Percentiles rank a stretch among this genome's conserved stretches.
Evolutionary conservation across 2,329 filamentous ascomycete species (phyloP).

Genomic region (Amylocarpus encephaloides): DNA sequence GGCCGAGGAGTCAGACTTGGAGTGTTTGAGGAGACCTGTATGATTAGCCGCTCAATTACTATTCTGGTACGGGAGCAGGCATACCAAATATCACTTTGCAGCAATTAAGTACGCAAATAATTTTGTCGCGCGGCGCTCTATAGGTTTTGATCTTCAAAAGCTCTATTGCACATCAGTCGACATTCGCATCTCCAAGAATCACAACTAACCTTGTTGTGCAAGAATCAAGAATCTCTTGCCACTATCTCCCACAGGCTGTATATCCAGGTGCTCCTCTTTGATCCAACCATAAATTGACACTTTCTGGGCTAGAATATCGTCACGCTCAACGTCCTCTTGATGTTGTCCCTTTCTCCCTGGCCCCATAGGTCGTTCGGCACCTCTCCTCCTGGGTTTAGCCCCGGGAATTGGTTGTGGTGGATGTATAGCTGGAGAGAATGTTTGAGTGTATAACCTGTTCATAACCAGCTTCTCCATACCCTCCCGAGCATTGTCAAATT

Average conservation of each 20-base stretch:
- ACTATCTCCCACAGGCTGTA: slow-evolving; percentile 75
- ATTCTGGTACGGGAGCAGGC: slow-evolving; percentile 19
- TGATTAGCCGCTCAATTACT: slow-evolving; percentile 16
- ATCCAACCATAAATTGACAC: slow-evolving; percentile 97
- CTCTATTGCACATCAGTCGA: slow-evolving; percentile 46
- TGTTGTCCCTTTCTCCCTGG: slow-evolving; percentile 90
- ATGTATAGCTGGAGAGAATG: slow-evolving; percentile 90
- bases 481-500: slow-evolving; percentile 96
- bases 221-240: slow-evolving; percentile 82
- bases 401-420: slow-evolving; percentile 68
- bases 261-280: slow-evolving; percentile 86
- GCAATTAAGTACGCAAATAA: slow-evolving; percentile 96
- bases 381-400: slow-evolving; percentile 61
- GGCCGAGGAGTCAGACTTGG: slow-evolving; percentile 88
- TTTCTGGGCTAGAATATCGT: slow-evolving; percentile 94
- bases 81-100: slow-evolving; percentile 98
- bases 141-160: slow-evolving; percentile 95
- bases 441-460: slow-evolving; percentile 93
- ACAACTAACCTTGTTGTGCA: slow-evolving; percentile 68
- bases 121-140: slow-evolving; percentile 93
- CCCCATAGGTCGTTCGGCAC: slow-evolving; percentile 61
- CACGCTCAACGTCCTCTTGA: slow-evolving; percentile 94
- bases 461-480: slow-evolving; percentile 99
- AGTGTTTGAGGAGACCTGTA: slow-evolving; percentile 76
- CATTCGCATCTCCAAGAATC: not conserved